Conservation (phyloP, 2,329 filamentous ascomycete species). For the Tolypocladium tundrense region DNA sequence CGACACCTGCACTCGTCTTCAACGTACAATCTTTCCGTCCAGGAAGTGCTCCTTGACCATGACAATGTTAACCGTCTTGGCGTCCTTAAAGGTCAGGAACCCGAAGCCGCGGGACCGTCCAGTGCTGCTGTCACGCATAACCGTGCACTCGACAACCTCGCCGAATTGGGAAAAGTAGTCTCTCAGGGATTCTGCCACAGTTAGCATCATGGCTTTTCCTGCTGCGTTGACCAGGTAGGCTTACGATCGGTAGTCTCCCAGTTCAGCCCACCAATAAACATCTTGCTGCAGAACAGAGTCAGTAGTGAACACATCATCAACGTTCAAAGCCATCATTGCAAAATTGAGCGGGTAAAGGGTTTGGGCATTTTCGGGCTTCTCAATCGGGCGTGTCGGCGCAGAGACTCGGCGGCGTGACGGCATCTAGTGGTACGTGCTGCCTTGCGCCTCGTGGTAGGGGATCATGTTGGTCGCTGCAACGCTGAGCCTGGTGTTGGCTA, state of each 20-base stretch:
- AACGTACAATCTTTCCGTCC: constrained; percentile 90
- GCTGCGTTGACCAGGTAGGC: constrained; percentile 21
- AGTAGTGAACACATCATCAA: not conserved
- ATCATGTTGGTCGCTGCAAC: not conserved
- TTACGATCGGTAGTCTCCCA: constrained; percentile 98
- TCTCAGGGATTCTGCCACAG: constrained; percentile 70
- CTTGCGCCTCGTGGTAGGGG: not conserved
- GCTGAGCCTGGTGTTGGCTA: not conserved
- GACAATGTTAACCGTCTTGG: constrained; percentile 95
- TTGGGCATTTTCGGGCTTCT: not conserved
- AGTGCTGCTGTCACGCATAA: constrained; percentile 95
- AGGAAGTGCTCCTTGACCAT: constrained; percentile 99
- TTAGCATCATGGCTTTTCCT: constrained; percentile 3
- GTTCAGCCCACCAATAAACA: constrained; percentile 98
- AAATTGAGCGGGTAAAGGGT: not conserved
- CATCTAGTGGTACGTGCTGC: not conserved
- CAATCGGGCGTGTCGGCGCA: not conserved
- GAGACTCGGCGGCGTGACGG: not conserved
- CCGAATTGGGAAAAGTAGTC: constrained; percentile 98
- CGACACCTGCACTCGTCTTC: not conserved
- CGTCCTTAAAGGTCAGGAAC: constrained; percentile 94
- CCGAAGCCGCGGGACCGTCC: constrained; percentile 93
- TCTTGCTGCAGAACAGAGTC: constrained; percentile 57
- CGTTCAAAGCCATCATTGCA: not conserved
- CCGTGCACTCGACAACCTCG: constrained; percentile 93